phyloP scores from a whole-genome alignment of 345 rosid genomes.

The Firmiana major region DNA sequence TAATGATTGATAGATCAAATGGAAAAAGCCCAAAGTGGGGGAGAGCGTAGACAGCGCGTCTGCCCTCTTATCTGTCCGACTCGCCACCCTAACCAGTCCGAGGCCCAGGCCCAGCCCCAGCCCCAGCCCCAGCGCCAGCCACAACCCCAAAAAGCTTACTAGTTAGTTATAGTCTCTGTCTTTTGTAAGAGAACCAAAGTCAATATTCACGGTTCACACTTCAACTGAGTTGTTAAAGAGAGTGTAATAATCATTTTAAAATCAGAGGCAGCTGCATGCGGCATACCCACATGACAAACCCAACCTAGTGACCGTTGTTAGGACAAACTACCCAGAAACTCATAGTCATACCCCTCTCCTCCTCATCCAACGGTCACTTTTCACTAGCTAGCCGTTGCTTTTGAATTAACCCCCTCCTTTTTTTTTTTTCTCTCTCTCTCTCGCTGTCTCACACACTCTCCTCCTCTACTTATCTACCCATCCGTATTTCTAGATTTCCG shows the following conservation, averaged over 20 bases:
- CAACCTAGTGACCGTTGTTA: constrained; percentile 41
- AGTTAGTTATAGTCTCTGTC: no score
- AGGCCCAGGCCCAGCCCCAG: no score
- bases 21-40: not conserved
- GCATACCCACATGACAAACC: constrained; percentile 28
- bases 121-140: no score
- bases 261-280: constrained; percentile 25
- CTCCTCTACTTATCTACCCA: not conserved
- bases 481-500: constrained; percentile 5
- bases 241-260: not conserved
- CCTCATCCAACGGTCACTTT: constrained; percentile 34
- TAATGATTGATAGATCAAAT: no score
- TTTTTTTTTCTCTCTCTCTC: not conserved
- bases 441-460: not conserved
- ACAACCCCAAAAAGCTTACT: no score
- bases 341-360: not conserved
- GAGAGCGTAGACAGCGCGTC: not conserved
- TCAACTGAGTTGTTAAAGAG: not conserved
- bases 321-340: constrained; percentile 5
- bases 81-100: no score
- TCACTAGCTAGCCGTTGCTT: not conserved
- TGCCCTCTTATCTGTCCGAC: not conserved
- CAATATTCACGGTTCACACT: no score
- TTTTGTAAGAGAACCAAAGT: no score
- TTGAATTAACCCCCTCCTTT: not conserved